phyloP scores from a whole-genome alignment of 2,329 filamentous ascomycete species.

The Neofusicoccum laricinum region DNA sequence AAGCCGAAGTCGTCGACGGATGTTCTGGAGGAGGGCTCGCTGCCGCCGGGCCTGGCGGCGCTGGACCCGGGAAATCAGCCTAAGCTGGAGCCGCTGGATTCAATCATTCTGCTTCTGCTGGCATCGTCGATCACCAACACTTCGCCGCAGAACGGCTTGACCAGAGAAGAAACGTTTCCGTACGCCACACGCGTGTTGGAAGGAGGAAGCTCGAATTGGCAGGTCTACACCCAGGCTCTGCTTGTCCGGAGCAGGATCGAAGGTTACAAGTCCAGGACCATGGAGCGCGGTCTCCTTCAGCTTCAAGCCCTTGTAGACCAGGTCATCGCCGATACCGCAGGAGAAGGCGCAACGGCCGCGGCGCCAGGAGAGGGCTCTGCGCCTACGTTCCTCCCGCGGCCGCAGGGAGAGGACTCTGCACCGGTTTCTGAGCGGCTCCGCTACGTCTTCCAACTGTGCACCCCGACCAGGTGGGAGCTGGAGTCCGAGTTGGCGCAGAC shows the following conservation, averaged over 20 bases:
- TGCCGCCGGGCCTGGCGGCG: constrained; percentile 61
- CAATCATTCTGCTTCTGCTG: constrained; percentile 74
- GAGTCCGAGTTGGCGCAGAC: constrained; percentile 88
- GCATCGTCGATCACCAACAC: constrained; percentile 91
- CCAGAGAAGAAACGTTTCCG: constrained; percentile 87
- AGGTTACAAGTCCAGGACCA: constrained; percentile 77
- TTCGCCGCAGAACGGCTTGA: constrained; percentile 78
- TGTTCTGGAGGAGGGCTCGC: constrained; percentile 43
- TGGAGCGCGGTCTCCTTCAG: constrained; percentile 86
- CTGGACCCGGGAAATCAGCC: constrained; percentile 80
- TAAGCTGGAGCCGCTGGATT: constrained; percentile 76
- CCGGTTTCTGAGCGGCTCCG: constrained; percentile 71
- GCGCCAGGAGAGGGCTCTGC: constrained; percentile 43
- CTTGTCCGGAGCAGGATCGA: constrained; percentile 89
- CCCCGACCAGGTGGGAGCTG: constrained; percentile 87
- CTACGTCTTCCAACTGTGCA: constrained; percentile 80
- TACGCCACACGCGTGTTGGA: constrained; percentile 85
- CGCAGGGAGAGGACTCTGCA: constrained; percentile 74
- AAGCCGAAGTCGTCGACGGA: constrained; percentile 43
- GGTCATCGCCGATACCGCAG: constrained; percentile 78
- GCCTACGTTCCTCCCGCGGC: constrained; percentile 76
- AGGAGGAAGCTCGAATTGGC: constrained; percentile 93
- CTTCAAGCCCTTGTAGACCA: constrained; percentile 95
- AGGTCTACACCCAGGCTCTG: constrained; percentile 91
- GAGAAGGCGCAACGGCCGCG: constrained; percentile 23